A percentile compares a stretch with the other conserved stretches of the same genome.
Conservation (phyloP, 192 early-diverging fungal genomes). For the Podila minutissima region DNA sequence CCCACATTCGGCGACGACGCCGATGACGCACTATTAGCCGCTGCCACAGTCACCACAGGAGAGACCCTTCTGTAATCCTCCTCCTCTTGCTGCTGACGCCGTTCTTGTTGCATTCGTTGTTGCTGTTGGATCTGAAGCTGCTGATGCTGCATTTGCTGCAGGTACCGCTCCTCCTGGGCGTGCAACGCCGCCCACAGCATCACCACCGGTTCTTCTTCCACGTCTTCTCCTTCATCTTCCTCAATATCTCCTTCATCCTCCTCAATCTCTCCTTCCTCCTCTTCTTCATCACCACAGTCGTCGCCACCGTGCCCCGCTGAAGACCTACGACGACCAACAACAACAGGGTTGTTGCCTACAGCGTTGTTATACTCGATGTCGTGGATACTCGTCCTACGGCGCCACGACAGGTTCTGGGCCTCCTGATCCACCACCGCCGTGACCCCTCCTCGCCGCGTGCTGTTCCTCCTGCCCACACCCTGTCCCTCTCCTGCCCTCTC, state of each 20-base stretch:
- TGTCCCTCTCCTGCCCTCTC: not conserved
- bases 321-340: not conserved
- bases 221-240: slow-evolving; percentile 3
- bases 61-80: slow-evolving; percentile 3
- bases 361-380: slow-evolving; percentile 45
- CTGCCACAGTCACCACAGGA: not conserved
- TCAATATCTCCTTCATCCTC: slow-evolving; percentile 1
- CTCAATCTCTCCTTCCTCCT: not conserved
- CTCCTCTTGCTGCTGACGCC: not conserved
- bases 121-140: slow-evolving; percentile 6
- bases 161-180: slow-evolving; percentile 33
- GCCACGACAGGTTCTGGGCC: slow-evolving; percentile 11
- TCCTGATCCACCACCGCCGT: not conserved
- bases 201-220: slow-evolving; percentile 32
- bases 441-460: not conserved
- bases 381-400: slow-evolving; percentile 30
- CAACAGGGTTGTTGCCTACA: slow-evolving; percentile 3
- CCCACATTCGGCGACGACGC: slow-evolving; percentile 8
- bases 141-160: slow-evolving; percentile 41
- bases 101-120: not conserved
- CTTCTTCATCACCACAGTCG: not conserved
- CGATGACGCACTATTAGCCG: not conserved
- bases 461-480: not conserved
- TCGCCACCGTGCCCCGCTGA: too few relatives aligned
- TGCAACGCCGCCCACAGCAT: slow-evolving; percentile 47